Percentiles rank a stretch among this genome's conserved stretches.
Evolutionary conservation across 352 stramenopile genomes (phyloP).

Genomic region (Phytopythium oedochilum): DNA sequence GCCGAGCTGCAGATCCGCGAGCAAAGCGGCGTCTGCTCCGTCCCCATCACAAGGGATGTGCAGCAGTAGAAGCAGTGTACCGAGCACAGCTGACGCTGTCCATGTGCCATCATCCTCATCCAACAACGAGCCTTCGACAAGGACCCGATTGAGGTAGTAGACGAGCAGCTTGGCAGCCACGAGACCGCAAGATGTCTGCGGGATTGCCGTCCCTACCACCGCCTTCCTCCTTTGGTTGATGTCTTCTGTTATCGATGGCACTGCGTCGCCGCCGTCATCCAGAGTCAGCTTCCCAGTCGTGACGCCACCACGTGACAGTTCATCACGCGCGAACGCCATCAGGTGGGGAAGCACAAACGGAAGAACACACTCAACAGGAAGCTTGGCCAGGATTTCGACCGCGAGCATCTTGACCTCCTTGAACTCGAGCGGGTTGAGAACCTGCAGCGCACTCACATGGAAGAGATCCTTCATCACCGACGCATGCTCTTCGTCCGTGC

Average conservation of each 20-base stretch:
- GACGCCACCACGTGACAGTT: slow-evolving; percentile 4
- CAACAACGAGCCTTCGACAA: slow-evolving; percentile 31
- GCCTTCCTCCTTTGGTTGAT: neutral
- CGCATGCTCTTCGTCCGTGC: neutral
- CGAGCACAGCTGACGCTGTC: slow-evolving; percentile 18
- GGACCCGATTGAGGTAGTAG: slow-evolving; percentile 71
- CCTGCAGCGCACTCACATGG: slow-evolving; percentile 29
- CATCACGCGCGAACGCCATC: slow-evolving; percentile 33
- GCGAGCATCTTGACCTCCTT: slow-evolving; percentile 78
- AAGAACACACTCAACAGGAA: slow-evolving; percentile 22
- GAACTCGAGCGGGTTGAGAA: slow-evolving; percentile 63
- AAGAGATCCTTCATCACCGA: slow-evolving; percentile 18
- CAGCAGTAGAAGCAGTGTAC: slow-evolving; percentile 44
- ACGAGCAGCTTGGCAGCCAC: slow-evolving; percentile 67
- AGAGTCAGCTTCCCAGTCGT: neutral
- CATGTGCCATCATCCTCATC: slow-evolving; percentile 9
- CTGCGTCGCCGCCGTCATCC: neutral
- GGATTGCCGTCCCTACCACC: slow-evolving; percentile 16
- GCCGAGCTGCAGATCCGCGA: slow-evolving; percentile 61
- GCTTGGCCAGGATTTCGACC: slow-evolving; percentile 49
- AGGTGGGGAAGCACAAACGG: slow-evolving; percentile 39
- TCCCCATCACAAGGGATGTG: slow-evolving; percentile 25
- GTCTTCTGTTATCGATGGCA: neutral
- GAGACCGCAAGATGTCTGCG: slow-evolving; percentile 25
- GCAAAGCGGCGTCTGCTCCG: slow-evolving; percentile 17